Conservation (phyloP, 1,139 yeast species). For the Diutina mesorugosa region DNA sequence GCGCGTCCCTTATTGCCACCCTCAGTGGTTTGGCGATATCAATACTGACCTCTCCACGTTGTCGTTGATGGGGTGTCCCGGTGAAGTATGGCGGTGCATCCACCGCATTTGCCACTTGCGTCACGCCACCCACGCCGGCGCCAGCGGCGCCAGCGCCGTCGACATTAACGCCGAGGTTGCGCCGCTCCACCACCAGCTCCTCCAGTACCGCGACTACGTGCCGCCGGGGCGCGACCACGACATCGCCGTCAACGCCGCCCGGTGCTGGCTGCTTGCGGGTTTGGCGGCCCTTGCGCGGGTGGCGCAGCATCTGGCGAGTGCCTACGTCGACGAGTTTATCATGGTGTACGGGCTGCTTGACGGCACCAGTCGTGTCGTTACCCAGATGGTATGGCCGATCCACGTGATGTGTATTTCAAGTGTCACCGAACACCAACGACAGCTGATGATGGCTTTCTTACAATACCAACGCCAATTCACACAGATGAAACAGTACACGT, state of each 20-base stretch:
- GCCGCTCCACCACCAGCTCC: slow-evolving; percentile 16
- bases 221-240: slow-evolving; percentile 15
- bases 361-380: slow-evolving; percentile 28
- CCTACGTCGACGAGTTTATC: slow-evolving; percentile 29
- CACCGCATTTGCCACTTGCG: slow-evolving; percentile 28
- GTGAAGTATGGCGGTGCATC: slow-evolving; percentile 34
- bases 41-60: slow-evolving; percentile 29
- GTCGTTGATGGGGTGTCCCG: slow-evolving; percentile 45
- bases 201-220: slow-evolving; percentile 35
- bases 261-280: slow-evolving; percentile 40
- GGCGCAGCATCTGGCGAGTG: slow-evolving; percentile 12
- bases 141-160: too few species aligned
- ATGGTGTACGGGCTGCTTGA: slow-evolving; percentile 30
- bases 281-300: slow-evolving; percentile 23
- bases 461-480: slow-evolving; percentile 29
- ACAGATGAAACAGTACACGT: slow-evolving; percentile 37
- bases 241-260: slow-evolving; percentile 32
- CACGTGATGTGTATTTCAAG: slow-evolving; percentile 35
- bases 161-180: slow-evolving; percentile 10
- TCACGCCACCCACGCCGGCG: too few species aligned
- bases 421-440: slow-evolving; percentile 15
- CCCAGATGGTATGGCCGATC: slow-evolving; percentile 52
- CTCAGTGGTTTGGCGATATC: slow-evolving; percentile 36
- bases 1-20: slow-evolving; percentile 35
- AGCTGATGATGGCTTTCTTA: slow-evolving; percentile 16